Evolutionary conservation across 2,329 filamentous ascomycete species (phyloP).

Genomic region (Aspergillus proliferans): DNA sequence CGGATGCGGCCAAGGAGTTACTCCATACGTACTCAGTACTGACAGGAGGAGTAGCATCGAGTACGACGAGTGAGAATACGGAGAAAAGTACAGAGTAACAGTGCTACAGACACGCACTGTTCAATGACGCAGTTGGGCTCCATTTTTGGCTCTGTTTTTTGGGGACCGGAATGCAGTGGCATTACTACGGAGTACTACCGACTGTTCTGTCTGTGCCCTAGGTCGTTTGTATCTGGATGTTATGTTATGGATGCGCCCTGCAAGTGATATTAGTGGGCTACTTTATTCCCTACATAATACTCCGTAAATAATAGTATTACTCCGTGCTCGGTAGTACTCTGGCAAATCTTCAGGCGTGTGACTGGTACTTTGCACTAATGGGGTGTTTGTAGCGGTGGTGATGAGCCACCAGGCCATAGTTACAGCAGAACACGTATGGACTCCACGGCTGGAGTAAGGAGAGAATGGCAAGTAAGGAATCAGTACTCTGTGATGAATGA

Average conservation of each 20-base stretch:
- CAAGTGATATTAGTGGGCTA: background rate
- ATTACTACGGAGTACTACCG: slow-evolving; percentile 2
- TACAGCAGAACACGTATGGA: too few relatives aligned
- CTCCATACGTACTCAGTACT: too few relatives aligned
- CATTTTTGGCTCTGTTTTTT: slow-evolving; percentile 4
- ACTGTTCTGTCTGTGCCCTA: too few relatives aligned
- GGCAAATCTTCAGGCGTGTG: background rate
- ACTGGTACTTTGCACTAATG: background rate
- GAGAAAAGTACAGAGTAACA: background rate
- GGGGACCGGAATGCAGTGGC: slow-evolving; percentile 7
- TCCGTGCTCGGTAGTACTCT: background rate
- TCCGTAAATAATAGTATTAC: background rate
- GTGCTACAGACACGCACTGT: too few relatives aligned
- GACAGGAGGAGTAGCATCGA: too few relatives aligned
- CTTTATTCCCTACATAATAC: background rate
- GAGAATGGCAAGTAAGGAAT: background rate
- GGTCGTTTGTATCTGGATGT: background rate
- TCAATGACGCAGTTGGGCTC: too few relatives aligned
- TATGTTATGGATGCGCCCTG: background rate
- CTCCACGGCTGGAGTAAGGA: background rate
- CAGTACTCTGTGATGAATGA: background rate
- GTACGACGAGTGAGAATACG: too few relatives aligned
- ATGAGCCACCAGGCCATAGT: too few relatives aligned
- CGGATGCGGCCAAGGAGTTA: too few relatives aligned
- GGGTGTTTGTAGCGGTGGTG: background rate